Evolutionary conservation across 2,329 filamentous ascomycete species (phyloP), one percentile per base, ranked within the genome.

Genomic region (Sclerotinia minor): DNA sequence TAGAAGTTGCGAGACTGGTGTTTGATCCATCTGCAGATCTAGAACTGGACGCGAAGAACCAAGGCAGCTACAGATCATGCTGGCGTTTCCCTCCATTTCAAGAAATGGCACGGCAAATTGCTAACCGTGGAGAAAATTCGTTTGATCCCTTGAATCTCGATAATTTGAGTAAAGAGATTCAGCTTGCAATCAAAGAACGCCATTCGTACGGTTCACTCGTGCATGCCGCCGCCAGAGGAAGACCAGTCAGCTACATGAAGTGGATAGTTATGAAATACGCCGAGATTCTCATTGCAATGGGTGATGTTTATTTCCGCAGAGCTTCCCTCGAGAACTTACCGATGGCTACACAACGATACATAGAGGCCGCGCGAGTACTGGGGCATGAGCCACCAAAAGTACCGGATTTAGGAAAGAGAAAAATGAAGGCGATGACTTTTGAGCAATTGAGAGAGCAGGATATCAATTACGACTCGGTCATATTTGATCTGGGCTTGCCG

Each of bases 201-300:
- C 54, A 35, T 41, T 57, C 54, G 2, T 41, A 41, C 73, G 76
- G 75, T 63, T 72, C 3, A 47, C 70, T n/a, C 68, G 73, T 59
- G 72, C 75, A 13, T 76, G 73, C 61, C 4, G 54, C 76, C 0
- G 75, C 77, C 5, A 71, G 77, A 0, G 54, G 29, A 2, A 63
- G 76, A 19, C 72, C 74, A 2, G 44, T 71, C 1, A 71, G 73
- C 2, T 79, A 78, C 67, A 78, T 77, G 77, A 78, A 75, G 61
- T 71, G 72, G 67, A 65, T 76, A 13, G 76, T 74, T 8, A 73
- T 77, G 69, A 77, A 75, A 64, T 79, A 79, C 69, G 73, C 77
- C 44, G 69, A 75, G 53, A 76, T 75, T 52, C 70, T 78, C 11
- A 72, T 78, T 21, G 75, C 73, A 4, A 68, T 59, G 19, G 77